phyloP scores from a whole-genome alignment of 371 early-diverging fungal genomes.

The Actinomortierella ambigua region DNA sequence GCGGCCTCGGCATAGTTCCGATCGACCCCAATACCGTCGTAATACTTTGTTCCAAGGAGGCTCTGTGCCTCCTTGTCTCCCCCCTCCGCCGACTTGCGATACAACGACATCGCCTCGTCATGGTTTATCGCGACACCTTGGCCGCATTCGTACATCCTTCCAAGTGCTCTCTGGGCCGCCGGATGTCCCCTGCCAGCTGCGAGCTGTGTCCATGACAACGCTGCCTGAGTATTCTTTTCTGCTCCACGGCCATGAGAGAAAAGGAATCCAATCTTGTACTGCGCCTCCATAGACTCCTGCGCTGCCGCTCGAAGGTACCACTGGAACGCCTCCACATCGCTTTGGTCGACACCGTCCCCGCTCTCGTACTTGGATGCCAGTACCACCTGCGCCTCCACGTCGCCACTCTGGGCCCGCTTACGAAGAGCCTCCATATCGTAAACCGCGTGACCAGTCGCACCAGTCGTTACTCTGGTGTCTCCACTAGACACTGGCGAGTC shows the following conservation, averaged over 20 bases:
- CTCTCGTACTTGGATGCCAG: constrained; percentile 62
- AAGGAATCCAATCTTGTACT: constrained; percentile 81
- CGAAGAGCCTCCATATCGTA: no score
- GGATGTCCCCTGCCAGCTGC: constrained; percentile 79
- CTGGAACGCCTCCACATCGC: constrained; percentile 67
- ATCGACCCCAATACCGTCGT: constrained; percentile 80
- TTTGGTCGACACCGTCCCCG: constrained; percentile 75
- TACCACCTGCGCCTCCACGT: no score
- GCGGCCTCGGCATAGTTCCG: constrained; percentile 68
- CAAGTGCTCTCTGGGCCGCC: constrained; percentile 67
- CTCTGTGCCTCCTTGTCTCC: constrained; percentile 77
- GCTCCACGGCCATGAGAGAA: constrained; percentile 79
- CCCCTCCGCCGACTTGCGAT: constrained; percentile 62
- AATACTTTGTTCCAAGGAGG: constrained; percentile 84
- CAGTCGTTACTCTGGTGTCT: no score
- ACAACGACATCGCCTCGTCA: constrained; percentile 72
- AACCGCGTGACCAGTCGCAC: no score
- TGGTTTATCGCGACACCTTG: constrained; percentile 75
- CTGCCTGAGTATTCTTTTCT: constrained; percentile 58
- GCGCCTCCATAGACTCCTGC: constrained; percentile 81
- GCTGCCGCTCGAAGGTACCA: constrained; percentile 78
- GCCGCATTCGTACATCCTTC: constrained; percentile 83
- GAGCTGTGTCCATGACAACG: constrained; percentile 78
- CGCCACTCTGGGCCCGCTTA: no score
- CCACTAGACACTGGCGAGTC: no score